Conservation (phyloP, 495 filamentous ascomycete species). For the Aspergillus diversus region DNA sequence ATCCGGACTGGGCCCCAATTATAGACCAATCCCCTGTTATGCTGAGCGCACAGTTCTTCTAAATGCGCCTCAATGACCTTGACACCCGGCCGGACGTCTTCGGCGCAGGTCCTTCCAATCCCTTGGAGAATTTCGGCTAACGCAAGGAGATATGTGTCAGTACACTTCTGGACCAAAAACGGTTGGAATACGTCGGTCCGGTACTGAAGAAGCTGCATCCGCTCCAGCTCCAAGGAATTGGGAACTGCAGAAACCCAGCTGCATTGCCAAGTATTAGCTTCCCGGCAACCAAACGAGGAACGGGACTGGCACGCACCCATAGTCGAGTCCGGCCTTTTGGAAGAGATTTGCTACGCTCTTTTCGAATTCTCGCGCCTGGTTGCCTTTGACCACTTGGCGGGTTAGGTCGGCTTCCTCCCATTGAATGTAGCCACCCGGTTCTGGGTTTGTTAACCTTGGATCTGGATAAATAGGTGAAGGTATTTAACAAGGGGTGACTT, state of each 20-base stretch:
- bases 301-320: constrained; percentile 12
- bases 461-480: constrained; percentile 7
- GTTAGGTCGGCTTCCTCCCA: constrained; percentile 36
- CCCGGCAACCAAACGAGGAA: background rate
- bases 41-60: background rate
- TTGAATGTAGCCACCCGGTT: constrained; percentile 38
- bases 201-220: background rate
- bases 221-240: background rate
- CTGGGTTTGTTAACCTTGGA: constrained; percentile 9
- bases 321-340: constrained; percentile 14
- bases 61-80: background rate
- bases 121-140: background rate
- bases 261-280: background rate
- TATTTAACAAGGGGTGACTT: constrained; percentile 9
- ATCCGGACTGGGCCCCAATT: background rate
- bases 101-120: background rate
- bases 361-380: constrained; percentile 14
- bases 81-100: background rate
- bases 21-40: background rate
- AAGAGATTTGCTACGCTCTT: constrained; percentile 10
- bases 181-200: background rate
- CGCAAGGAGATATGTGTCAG: background rate
- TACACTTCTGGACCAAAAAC: background rate
- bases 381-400: constrained; percentile 18
- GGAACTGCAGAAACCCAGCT: background rate